These are phyloP conservation scores for Multifurca ochricompacta DNA, from an alignment of 768 basidiomycete genomes.

Conservation along the genomic window DNA sequence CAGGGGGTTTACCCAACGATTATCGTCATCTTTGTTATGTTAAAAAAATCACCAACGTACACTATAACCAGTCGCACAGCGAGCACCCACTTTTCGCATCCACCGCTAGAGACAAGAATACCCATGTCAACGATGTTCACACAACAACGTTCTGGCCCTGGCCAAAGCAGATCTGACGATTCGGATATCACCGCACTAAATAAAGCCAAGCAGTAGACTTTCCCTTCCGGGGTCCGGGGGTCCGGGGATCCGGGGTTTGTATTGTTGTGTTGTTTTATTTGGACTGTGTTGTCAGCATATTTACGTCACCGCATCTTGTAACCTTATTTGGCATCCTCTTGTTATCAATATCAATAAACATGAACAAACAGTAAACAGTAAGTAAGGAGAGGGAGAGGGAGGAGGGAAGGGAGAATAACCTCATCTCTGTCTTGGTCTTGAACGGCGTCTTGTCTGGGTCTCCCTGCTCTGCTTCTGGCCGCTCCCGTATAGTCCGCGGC, in stretches of 20 bases:
- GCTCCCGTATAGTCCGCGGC: no score
- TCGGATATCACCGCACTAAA: neutral
- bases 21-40: constrained; percentile 8
- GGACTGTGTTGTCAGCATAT: neutral
- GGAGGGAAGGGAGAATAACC: no score
- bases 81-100: neutral
- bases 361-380: neutral
- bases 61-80: neutral
- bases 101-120: neutral
- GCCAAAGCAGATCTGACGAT: neutral
- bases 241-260: no score
- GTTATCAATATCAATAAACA: neutral
- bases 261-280: no score
- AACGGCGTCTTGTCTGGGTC: no score
- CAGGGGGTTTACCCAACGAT: constrained; percentile 11
- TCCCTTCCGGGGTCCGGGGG: no score
- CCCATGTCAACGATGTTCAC: neutral
- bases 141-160: no score
- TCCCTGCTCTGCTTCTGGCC: no score
- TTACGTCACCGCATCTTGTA: neutral
- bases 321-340: neutral
- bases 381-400: no score
- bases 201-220: neutral
- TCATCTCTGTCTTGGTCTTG: no score
- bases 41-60: constrained; percentile 6